A percentile compares a stretch with the other conserved stretches of the same genome.
phyloP scores from a whole-genome alignment of 805 yeast species.

The Komagataella populi region DNA sequence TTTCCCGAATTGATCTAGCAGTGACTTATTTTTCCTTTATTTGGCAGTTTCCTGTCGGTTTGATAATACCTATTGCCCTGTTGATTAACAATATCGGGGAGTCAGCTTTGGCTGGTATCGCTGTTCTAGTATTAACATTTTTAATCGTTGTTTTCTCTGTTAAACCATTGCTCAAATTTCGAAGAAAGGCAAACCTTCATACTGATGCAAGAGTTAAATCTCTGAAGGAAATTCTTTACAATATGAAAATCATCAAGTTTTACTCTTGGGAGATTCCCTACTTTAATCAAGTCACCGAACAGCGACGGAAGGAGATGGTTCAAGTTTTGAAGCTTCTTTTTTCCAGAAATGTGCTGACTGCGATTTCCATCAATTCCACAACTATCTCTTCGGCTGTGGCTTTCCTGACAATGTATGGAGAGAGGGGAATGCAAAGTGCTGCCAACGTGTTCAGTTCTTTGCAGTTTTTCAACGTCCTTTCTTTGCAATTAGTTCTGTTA shows the following conservation, averaged over 20 bases:
- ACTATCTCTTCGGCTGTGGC: constrained; percentile 39
- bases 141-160: constrained; percentile 29
- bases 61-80: constrained; percentile 50
- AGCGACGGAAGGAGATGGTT: constrained; percentile 51
- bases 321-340: constrained; percentile 47
- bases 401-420: constrained; percentile 24
- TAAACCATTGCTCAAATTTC: constrained; percentile 32
- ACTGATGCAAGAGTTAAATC: constrained; percentile 71
- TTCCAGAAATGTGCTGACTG: constrained; percentile 40
- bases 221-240: constrained; percentile 67
- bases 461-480: constrained; percentile 48
- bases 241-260: constrained; percentile 69
- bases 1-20: constrained; percentile 68
- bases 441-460: constrained; percentile 60
- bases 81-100: constrained; percentile 60
- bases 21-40: constrained; percentile 54
- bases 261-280: constrained; percentile 89
- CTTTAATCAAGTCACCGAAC: constrained; percentile 33
- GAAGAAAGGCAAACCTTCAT: constrained; percentile 40
- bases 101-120: constrained; percentile 60
- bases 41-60: constrained; percentile 46
- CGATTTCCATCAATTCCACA: constrained; percentile 49
- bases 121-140: constrained; percentile 36
- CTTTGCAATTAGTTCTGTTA: constrained; percentile 50
- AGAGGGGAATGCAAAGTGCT: constrained; percentile 28